Percentiles rank a stretch among this genome's conserved stretches.
phyloP scores from a whole-genome alignment of 805 yeast genomes.

The Starmerella floricola region DNA sequence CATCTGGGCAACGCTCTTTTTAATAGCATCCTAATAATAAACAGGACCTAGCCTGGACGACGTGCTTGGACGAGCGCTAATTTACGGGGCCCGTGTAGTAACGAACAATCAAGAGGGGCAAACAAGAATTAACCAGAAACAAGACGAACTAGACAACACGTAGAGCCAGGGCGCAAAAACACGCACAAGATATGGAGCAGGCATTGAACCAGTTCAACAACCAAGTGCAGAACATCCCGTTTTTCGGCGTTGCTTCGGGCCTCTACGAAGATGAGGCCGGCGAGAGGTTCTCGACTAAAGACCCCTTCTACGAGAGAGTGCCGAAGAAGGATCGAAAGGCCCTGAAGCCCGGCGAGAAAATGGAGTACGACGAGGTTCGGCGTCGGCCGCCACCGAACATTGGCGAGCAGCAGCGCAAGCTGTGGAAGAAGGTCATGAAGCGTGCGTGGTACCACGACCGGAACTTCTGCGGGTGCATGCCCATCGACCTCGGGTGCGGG shows the following conservation, averaged over 20 bases:
- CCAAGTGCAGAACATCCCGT: conserved; percentile 41
- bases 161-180: too few relatives aligned
- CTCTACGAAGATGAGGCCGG: conserved; percentile 56
- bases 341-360: conserved; percentile 28
- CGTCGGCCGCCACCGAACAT: conserved; percentile 42
- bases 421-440: conserved; percentile 61
- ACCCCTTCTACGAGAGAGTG: conserved; percentile 29
- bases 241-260: conserved; percentile 44
- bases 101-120: too few relatives aligned
- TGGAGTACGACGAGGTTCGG: conserved; percentile 35
- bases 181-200: conserved; percentile 2
- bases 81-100: too few relatives aligned
- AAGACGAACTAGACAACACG: too few relatives aligned
- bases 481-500: conserved; percentile 58
- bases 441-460: conserved; percentile 82
- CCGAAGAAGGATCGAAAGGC: conserved; percentile 32
- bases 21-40: too few relatives aligned
- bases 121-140: too few relatives aligned
- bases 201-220: conserved; percentile 13
- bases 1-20: too few relatives aligned
- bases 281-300: conserved; percentile 46
- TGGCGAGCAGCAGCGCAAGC: conserved; percentile 45
- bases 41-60: too few relatives aligned
- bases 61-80: too few relatives aligned
- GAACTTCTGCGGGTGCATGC: conserved; percentile 44